Evolutionary conservation across 768 basidiomycete genomes (phyloP), one percentile per base, ranked within the genome.

Genomic region (Collybiopsis luxurians): DNA sequence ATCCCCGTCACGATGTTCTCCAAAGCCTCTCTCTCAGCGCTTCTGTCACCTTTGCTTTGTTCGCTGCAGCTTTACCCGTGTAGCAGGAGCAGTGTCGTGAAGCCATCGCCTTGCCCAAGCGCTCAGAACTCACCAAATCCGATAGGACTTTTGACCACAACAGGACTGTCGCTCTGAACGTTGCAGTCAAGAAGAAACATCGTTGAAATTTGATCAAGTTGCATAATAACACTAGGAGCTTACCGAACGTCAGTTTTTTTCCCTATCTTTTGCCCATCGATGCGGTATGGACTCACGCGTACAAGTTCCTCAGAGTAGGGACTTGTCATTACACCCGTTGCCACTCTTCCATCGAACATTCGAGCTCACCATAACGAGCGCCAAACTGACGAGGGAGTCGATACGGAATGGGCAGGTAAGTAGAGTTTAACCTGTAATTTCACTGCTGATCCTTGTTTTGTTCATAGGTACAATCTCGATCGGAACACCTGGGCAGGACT

Each of bases 341-440:
- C 55, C 17, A 53, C 38, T 2, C 27, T 68, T 17, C 67, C 67
- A 28, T 56, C 55, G n/a, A 52, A 27, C 4, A 31, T 68, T 12
- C 65, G 65, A 27, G 30, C 61, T 21, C 55, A 57, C 13, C 50
- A 66, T 42, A 49, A 59, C 43, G 71, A 67, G 62, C 71, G 73
- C 27, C 72, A 75, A 61, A 60, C 60, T 19, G 73, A 74, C 61
- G 69, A 75, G 56, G 61, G 68, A 12, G 53, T 64, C 45, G 71
- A 73, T 51, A 45, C 54, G 56, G 70, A 75, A 49, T 79, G 78
- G 77, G 69, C 73, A 3, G 77, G 77, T 30, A 62, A 63, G 36
- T 6, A 17, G n/a, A 42, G 4, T 6, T 10, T 17, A 10, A 9
- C 9, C 40, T 42, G 36, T 9, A 9, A 38, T 42, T 17, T 6